A percentile compares a stretch with the other conserved stretches of the same genome.
phyloP scores from a whole-genome alignment of 2,329 filamentous ascomycete genomes.

The Ophiostoma montium region DNA sequence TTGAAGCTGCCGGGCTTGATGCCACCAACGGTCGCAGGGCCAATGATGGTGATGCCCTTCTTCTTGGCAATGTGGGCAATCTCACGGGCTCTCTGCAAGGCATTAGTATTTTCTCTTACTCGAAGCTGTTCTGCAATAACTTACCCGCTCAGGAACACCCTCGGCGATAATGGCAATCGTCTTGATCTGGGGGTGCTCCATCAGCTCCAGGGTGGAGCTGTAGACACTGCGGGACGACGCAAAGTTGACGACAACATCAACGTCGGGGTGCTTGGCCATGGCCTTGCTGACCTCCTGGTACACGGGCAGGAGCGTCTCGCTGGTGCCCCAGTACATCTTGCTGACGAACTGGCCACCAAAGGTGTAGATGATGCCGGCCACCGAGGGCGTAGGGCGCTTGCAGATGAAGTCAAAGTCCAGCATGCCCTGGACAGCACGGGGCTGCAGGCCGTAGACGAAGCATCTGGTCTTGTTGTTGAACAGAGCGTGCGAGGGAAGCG shows the following conservation, averaged over 20 bases:
- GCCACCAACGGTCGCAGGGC: conserved; percentile 93
- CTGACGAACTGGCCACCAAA: conserved; percentile 99
- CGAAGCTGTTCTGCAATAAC: conserved; percentile 21
- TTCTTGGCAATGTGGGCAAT: conserved; percentile 93
- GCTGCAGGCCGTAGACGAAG: conserved; percentile 98
- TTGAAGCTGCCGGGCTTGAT: conserved; percentile 99
- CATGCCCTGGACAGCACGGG: conserved; percentile 81
- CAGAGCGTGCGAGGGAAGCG: conserved; percentile 73
- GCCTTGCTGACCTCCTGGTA: conserved; percentile 93
- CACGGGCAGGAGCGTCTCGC: conserved; percentile 94
- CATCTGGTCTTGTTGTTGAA: conserved; percentile 99
- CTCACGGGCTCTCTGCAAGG: conserved; percentile 73
- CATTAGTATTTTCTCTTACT: not conserved
- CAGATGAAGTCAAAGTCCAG: conserved; percentile 99
- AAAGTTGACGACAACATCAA: conserved; percentile 98
- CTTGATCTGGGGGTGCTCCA: conserved; percentile 94
- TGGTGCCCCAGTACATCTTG: conserved; percentile 99
- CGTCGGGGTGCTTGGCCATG: conserved; percentile 89
- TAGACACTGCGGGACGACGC: conserved; percentile 97
- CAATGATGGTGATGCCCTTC: conserved; percentile 99
- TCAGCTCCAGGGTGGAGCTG: conserved; percentile 95
- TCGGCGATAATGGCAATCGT: conserved; percentile 99
- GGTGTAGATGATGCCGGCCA: conserved; percentile 98
- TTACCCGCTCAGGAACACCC: conserved; percentile 93
- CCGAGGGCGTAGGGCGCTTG: conserved; percentile 92